A percentile compares a stretch with the other conserved stretches of the same genome.
Conservation (phyloP, 208 protist species). For the Crithidia mellificae region DNA sequence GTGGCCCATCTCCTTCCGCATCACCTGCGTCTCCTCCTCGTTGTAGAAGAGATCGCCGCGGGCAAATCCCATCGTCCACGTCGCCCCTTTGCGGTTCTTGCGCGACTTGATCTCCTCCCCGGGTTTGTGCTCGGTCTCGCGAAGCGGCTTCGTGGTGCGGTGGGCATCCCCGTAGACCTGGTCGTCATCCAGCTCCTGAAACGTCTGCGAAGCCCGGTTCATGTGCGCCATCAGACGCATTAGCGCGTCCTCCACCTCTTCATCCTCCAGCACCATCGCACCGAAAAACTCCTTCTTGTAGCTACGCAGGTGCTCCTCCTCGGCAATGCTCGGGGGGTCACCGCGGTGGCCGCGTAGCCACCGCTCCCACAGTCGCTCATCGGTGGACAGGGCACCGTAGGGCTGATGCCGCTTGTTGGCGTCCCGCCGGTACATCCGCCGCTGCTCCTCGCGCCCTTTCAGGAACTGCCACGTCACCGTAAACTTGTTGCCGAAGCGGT, state of each 20-base stretch:
- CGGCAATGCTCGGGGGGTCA: slow-evolving; percentile 77
- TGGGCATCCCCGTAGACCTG: slow-evolving; percentile 83
- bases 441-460: slow-evolving; percentile 85
- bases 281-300: slow-evolving; percentile 90
- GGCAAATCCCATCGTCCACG: slow-evolving; percentile 86
- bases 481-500: slow-evolving; percentile 91
- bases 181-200: slow-evolving; percentile 88
- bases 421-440: slow-evolving; percentile 86
- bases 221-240: slow-evolving; percentile 90
- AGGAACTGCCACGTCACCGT: slow-evolving; percentile 86
- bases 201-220: slow-evolving; percentile 74
- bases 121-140: slow-evolving; percentile 69
- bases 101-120: slow-evolving; percentile 63
- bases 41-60: slow-evolving; percentile 91
- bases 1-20: slow-evolving; percentile 84
- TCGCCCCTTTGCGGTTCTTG: slow-evolving; percentile 63
- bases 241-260: slow-evolving; percentile 88
- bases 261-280: slow-evolving; percentile 83
- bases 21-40: slow-evolving; percentile 89
- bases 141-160: slow-evolving; percentile 66
- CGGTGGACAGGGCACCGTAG: slow-evolving; percentile 84
- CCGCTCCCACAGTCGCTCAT: slow-evolving; percentile 85
- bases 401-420: slow-evolving; percentile 84
- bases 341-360: slow-evolving; percentile 89
- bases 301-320: slow-evolving; percentile 80